Evolutionary conservation across 2,329 filamentous ascomycete species (phyloP).

Genomic region (Ceratocystis diversiconidia): DNA sequence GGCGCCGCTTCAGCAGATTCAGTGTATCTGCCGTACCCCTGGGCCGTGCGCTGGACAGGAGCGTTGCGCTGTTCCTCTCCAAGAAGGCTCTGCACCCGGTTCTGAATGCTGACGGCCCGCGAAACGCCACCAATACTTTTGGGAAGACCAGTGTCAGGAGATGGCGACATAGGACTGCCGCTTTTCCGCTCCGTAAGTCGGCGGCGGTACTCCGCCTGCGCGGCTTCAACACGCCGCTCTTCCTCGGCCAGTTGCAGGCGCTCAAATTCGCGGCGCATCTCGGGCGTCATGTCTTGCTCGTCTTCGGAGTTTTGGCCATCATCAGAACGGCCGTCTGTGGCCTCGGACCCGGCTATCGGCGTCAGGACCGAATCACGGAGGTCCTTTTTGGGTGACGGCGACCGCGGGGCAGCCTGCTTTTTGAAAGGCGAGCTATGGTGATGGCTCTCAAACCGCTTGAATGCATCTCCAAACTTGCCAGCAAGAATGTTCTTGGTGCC

Average conservation of each 20-base stretch:
- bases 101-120: conserved; percentile 74
- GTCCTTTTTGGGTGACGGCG: conserved; percentile 37
- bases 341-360: conserved; percentile 63
- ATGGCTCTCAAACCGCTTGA: conserved; percentile 71
- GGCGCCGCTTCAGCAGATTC: conserved; percentile 28
- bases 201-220: conserved; percentile 74
- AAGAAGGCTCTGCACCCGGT: conserved; percentile 72
- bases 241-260: conserved; percentile 68
- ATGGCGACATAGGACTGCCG: conserved; percentile 24
- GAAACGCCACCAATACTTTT: conserved; percentile 45
- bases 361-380: conserved; percentile 41
- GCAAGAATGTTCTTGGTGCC: conserved; percentile 71
- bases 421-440: conserved; percentile 20
- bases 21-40: conserved; percentile 82
- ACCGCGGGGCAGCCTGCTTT: conserved; percentile 26
- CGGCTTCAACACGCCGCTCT: conserved; percentile 76
- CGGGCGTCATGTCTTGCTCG: conserved; percentile 58
- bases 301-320: conserved; percentile 47
- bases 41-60: conserved; percentile 54
- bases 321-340: conserved; percentile 44
- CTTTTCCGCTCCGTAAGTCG: conserved; percentile 47
- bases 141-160: conserved; percentile 30
- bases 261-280: conserved; percentile 82
- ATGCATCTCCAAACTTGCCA: conserved; percentile 83
- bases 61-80: conserved; percentile 55